A percentile compares a stretch with the other conserved stretches of the same genome.
These are phyloP conservation scores for Auxenochlorella pyrenoidosa DNA, from an alignment of 139 green algal species.

Conservation along the genomic window DNA sequence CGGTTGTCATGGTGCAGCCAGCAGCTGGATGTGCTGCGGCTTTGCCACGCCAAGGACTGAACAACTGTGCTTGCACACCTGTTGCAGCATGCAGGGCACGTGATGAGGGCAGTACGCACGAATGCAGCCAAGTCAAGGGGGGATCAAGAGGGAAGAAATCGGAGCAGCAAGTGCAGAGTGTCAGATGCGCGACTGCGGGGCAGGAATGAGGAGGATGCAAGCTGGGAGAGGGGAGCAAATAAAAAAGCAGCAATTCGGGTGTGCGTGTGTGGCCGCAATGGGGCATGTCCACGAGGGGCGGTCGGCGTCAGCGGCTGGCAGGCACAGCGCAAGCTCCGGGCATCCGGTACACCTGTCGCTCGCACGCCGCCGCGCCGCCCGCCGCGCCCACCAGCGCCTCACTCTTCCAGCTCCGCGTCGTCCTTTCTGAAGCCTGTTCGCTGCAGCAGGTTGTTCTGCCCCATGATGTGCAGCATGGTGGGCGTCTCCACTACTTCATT, in stretches of 20 bases:
- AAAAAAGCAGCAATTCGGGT: neutral
- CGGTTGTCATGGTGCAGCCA: too few relatives aligned
- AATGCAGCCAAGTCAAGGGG: neutral
- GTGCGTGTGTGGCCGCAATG: too few relatives aligned
- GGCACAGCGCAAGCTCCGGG: neutral
- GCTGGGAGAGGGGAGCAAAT: neutral
- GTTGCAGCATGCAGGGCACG: neutral
- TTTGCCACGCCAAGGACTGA: too few relatives aligned
- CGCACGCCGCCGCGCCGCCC: neutral
- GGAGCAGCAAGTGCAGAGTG: neutral
- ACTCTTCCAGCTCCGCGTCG: constrained; percentile 24
- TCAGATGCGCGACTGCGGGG: neutral
- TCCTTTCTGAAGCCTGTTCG: constrained; percentile 20
- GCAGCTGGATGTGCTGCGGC: too few relatives aligned
- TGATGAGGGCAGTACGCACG: neutral
- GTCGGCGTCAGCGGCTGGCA: neutral
- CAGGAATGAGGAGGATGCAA: neutral
- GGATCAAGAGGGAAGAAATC: neutral
- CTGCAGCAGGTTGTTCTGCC: constrained; percentile 45
- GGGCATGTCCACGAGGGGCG: too few relatives aligned
- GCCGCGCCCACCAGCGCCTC: neutral
- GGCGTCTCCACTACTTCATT: constrained; percentile 32
- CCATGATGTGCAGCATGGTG: constrained; percentile 45
- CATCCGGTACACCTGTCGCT: neutral
- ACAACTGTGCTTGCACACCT: neutral